These are phyloP conservation scores for Bathelium albidoporum DNA, from an alignment of 495 filamentous ascomycete species.

Conservation along the genomic window DNA sequence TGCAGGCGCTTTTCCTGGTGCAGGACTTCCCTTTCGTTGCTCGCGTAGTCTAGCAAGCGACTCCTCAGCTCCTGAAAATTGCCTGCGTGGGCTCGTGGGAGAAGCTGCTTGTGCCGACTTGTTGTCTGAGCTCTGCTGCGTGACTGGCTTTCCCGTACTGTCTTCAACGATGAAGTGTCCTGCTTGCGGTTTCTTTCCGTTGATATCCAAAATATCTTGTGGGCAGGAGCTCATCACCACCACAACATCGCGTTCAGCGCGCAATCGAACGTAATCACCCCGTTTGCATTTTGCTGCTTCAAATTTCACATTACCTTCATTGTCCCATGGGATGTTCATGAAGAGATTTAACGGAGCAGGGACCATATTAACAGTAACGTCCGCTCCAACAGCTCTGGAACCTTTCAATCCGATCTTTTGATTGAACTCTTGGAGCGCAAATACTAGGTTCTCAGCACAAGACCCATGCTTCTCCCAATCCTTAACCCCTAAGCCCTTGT, in stretches of 20 bases:
- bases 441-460: conserved; percentile 34
- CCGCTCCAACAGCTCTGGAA: conserved; percentile 26
- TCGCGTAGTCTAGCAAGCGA: not conserved
- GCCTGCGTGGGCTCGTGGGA: not conserved
- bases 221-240: conserved; percentile 36
- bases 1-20: not conserved
- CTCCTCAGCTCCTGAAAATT: not conserved
- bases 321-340: conserved; percentile 32
- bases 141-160: not conserved
- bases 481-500: conserved; percentile 27
- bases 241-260: conserved; percentile 32
- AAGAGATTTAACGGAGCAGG: conserved; percentile 35
- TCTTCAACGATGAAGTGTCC: conserved; percentile 29
- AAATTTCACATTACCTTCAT: conserved; percentile 23
- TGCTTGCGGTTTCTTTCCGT: conserved; percentile 27
- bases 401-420: conserved; percentile 31
- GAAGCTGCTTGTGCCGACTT: not conserved
- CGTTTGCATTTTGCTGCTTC: conserved; percentile 26
- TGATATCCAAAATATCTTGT: conserved; percentile 29
- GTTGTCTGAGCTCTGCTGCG: not conserved
- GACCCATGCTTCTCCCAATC: conserved; percentile 28
- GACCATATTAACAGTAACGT: conserved; percentile 23
- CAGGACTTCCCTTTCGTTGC: not conserved
- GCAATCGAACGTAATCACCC: conserved; percentile 29
- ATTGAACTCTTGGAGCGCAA: conserved; percentile 34